Evolutionary conservation across 2,329 filamentous ascomycete species (phyloP).

Genomic region (Grosmannia clavigera): DNA sequence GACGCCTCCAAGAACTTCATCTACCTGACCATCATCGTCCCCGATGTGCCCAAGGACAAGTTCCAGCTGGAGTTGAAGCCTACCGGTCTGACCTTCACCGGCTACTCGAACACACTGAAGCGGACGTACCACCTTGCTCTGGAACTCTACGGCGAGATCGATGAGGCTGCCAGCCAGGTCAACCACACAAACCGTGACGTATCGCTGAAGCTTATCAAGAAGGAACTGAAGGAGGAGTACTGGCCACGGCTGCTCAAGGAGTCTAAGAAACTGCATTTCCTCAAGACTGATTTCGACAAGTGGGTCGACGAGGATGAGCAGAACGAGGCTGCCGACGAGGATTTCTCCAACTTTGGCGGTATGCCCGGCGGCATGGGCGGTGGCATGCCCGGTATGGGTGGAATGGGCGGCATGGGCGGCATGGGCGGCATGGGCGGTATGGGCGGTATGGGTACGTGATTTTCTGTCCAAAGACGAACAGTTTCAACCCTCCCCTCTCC

Average conservation of each 20-base stretch:
- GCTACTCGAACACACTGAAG: conserved; percentile 74
- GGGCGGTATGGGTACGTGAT: conserved; percentile 24
- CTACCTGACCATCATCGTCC: conserved; percentile 81
- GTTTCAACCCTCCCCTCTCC: not conserved
- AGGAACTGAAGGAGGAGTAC: conserved; percentile 86
- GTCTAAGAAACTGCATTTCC: conserved; percentile 76
- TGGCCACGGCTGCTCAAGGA: conserved; percentile 95
- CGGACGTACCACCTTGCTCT: conserved; percentile 75
- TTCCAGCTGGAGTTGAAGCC: conserved; percentile 77
- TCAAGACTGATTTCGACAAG: conserved; percentile 98
- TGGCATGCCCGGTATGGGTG: conserved; percentile 43
- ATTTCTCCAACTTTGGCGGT: conserved; percentile 55
- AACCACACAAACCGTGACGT: conserved; percentile 82
- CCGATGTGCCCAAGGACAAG: conserved; percentile 65
- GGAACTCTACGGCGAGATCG: conserved; percentile 84
- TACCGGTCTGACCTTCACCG: conserved; percentile 66
- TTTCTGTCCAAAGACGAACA: not conserved
- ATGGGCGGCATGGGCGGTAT: conserved; percentile 29
- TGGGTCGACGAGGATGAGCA: conserved; percentile 99
- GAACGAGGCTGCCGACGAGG: conserved; percentile 75
- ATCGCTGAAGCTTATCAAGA: conserved; percentile 89
- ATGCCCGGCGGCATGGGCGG: conserved; percentile 35
- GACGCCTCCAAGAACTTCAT: conserved; percentile 86
- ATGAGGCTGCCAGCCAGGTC: conserved; percentile 69
- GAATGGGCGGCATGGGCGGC: conserved; percentile 43